A percentile compares a stretch with the other conserved stretches of the same genome.
phyloP scores from a whole-genome alignment of 495 filamentous ascomycete genomes.

The Venustampulla echinocandica region DNA sequence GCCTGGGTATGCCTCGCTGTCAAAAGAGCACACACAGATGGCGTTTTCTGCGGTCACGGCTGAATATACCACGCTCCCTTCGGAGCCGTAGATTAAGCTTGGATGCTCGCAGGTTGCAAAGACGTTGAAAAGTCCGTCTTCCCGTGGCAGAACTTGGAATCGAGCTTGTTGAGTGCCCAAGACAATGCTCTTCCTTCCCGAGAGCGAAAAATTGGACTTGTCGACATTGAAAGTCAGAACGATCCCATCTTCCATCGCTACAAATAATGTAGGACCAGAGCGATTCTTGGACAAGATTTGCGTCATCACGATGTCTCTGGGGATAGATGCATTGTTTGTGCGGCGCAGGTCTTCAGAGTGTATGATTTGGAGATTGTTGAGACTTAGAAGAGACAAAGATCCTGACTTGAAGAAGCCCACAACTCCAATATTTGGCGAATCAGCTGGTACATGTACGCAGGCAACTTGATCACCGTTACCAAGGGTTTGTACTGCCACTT shows the following conservation, averaged over 20 bases:
- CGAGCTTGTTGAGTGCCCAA: conserved; percentile 78
- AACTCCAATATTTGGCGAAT: conserved; percentile 49
- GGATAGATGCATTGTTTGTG: conserved; percentile 56
- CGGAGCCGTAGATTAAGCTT: conserved; percentile 80
- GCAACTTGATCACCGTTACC: conserved; percentile 65
- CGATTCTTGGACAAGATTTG: conserved; percentile 50
- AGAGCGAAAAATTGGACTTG: conserved; percentile 45
- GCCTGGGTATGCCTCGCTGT: conserved; percentile 69
- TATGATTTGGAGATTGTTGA: conserved; percentile 53
- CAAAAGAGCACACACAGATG: conserved; percentile 69
- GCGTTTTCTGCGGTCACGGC: conserved; percentile 90
- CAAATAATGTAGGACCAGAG: conserved; percentile 63
- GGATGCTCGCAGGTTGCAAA: conserved; percentile 93
- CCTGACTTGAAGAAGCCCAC: conserved; percentile 80
- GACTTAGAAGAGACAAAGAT: conserved; percentile 58
- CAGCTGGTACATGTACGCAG: conserved; percentile 61
- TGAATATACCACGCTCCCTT: conserved; percentile 84
- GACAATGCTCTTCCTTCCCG: conserved; percentile 67
- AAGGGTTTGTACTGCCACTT: conserved; percentile 50
- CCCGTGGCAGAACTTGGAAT: conserved; percentile 65
- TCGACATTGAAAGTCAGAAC: conserved; percentile 81
- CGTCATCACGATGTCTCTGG: conserved; percentile 71
- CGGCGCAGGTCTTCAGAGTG: conserved; percentile 51
- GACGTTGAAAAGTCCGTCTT: conserved; percentile 59
- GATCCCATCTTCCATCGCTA: conserved; percentile 91